A percentile compares a stretch with the other conserved stretches of the same genome.
These are phyloP conservation scores for Alternaria arborescens DNA, from an alignment of 2,329 filamentous ascomycete species.

Conservation along the genomic window DNA sequence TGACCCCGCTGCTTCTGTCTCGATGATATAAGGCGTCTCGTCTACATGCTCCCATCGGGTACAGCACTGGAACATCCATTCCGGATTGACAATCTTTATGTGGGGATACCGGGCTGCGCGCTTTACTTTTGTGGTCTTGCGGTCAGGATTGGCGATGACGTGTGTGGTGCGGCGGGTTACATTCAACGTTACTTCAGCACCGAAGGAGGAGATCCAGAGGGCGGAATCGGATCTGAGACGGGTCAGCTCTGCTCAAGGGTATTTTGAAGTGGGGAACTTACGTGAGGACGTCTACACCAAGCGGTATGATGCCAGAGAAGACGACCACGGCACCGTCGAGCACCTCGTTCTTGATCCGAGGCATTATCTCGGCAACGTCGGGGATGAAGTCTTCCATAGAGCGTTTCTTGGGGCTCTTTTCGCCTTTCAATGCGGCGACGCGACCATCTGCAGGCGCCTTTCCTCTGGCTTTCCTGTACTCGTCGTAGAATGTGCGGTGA, in stretches of 20 bases:
- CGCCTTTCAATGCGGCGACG: slow-evolving; percentile 61
- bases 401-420: slow-evolving; percentile 59
- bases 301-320: slow-evolving; percentile 87
- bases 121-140: slow-evolving; percentile 88
- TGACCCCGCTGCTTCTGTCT: slow-evolving; percentile 70
- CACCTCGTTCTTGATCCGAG: slow-evolving; percentile 78
- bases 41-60: slow-evolving; percentile 83
- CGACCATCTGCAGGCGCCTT: slow-evolving; percentile 55
- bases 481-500: slow-evolving; percentile 81
- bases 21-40: slow-evolving; percentile 79
- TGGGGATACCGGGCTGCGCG: slow-evolving; percentile 80
- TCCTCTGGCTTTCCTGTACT: slow-evolving; percentile 70
- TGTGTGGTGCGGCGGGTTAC: slow-evolving; percentile 69
- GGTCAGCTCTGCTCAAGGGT: slow-evolving; percentile 24
- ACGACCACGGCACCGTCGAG: slow-evolving; percentile 81
- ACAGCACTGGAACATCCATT: slow-evolving; percentile 88
- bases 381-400: slow-evolving; percentile 69
- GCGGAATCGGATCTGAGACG: slow-evolving; percentile 76
- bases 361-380: slow-evolving; percentile 86
- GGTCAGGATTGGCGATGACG: slow-evolving; percentile 73
- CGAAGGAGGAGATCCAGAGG: slow-evolving; percentile 85
- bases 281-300: slow-evolving; percentile 77
- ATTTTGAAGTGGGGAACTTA: slow-evolving; percentile 39
- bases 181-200: slow-evolving; percentile 71
- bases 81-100: slow-evolving; percentile 90